Conservation (phyloP, 2,329 filamentous ascomycete genomes). For the Mycosphaerella sp. region DNA sequence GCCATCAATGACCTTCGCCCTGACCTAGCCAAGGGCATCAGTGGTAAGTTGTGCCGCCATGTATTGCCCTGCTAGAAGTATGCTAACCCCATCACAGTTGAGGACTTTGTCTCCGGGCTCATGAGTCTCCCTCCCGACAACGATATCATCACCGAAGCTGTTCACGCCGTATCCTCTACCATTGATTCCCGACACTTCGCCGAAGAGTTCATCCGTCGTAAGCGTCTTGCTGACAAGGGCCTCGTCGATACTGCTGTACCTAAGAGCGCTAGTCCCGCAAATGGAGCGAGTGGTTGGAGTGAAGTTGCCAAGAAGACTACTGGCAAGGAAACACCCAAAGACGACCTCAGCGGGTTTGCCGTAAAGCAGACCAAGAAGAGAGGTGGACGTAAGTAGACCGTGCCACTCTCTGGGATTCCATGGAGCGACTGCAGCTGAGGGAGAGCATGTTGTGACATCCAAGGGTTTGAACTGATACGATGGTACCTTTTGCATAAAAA, state of each 20-base stretch:
- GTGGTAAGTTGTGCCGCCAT: conserved; percentile 46
- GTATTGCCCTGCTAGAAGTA: not conserved
- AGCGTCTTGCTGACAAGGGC: conserved; percentile 83
- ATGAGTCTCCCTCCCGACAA: conserved; percentile 69
- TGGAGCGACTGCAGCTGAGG: not conserved
- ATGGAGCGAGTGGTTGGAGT: conserved; percentile 56
- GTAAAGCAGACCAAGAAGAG: conserved; percentile 92
- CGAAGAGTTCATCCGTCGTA: conserved; percentile 87
- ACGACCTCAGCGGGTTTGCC: conserved; percentile 63
- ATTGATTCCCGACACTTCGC: conserved; percentile 92
- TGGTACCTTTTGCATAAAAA: not conserved
- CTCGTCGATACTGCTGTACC: conserved; percentile 59
- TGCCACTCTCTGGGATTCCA: not conserved
- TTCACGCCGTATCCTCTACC: conserved; percentile 79
- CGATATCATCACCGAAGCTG: conserved; percentile 79
- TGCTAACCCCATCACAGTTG: conserved; percentile 52
- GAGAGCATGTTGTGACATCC: not conserved
- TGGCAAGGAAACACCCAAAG: conserved; percentile 37
- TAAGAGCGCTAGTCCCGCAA: conserved; percentile 46
- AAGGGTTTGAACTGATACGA: not conserved
- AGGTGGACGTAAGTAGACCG: conserved; percentile 42
- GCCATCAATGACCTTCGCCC: conserved; percentile 70
- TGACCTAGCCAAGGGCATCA: conserved; percentile 62
- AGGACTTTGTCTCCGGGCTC: conserved; percentile 72
- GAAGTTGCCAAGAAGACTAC: conserved; percentile 88